Evolutionary conservation across 495 filamentous ascomycete genomes (phyloP).

Genomic region (Glutinoglossum americanum): DNA sequence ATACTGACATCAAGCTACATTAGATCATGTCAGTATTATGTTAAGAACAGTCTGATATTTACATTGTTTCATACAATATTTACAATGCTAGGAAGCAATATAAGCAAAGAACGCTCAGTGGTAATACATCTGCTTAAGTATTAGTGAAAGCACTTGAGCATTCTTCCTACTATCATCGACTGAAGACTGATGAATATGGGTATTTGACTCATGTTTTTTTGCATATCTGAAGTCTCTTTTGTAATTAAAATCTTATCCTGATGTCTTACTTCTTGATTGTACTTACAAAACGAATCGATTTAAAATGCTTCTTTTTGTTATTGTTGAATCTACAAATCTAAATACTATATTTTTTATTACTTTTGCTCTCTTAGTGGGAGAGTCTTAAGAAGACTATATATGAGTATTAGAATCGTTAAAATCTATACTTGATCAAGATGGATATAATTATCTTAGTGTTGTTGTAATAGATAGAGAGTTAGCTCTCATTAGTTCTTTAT

Average conservation of each 20-base stretch:
- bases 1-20: background rate
- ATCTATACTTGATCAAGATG: background rate
- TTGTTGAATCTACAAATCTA: background rate
- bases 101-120: background rate
- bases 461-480: background rate
- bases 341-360: background rate
- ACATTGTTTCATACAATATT: background rate
- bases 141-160: background rate
- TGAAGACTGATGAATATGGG: background rate
- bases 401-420: background rate
- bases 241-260: conserved; percentile 11
- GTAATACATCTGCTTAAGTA: background rate
- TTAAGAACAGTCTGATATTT: background rate
- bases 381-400: background rate
- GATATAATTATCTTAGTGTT: background rate
- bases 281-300: conserved; percentile 11
- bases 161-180: background rate
- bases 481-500: background rate
- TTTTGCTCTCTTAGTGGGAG: background rate
- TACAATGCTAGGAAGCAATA: background rate
- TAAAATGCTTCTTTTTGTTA: background rate
- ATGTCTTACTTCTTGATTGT: conserved; percentile 8
- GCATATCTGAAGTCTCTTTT: conserved; percentile 7
- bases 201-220: background rate
- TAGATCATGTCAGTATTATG: background rate